Percentiles rank a stretch among this genome's conserved stretches.
These are phyloP conservation scores for Naganishia friedmannii DNA, from an alignment of 768 basidiomycete species.

Conservation along the genomic window DNA sequence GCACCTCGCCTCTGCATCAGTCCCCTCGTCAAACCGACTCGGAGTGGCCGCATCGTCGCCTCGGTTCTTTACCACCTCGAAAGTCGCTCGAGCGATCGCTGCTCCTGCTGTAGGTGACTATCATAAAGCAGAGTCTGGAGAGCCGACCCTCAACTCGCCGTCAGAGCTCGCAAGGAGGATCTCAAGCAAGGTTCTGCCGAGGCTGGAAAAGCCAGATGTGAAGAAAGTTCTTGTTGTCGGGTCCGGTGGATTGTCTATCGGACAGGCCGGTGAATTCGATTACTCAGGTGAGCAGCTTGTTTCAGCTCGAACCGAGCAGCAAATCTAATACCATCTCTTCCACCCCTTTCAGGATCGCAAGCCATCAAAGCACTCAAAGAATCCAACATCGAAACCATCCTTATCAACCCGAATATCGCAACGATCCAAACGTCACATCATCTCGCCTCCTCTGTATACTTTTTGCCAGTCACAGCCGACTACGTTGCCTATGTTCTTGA, in stretches of 20 bases:
- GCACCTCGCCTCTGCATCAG: constrained; percentile 5
- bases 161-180: constrained; percentile 90
- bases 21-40: not conserved
- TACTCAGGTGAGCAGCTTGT: constrained; percentile 66
- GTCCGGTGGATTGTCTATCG: constrained; percentile 91
- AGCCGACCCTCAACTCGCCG: constrained; percentile 70
- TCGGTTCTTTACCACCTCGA: constrained; percentile 26
- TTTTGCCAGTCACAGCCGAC: constrained; percentile 90
- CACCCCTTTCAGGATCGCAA: constrained; percentile 65
- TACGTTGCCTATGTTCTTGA: constrained; percentile 98
- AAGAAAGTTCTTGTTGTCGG: constrained; percentile 95
- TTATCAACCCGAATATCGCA: constrained; percentile 98
- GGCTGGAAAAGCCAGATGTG: constrained; percentile 83
- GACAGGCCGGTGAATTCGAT: constrained; percentile 99
- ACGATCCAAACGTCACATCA: constrained; percentile 99
- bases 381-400: constrained; percentile 86
- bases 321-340: not conserved
- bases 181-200: constrained; percentile 89
- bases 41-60: not conserved
- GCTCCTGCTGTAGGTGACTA: constrained; percentile 53
- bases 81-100: constrained; percentile 45
- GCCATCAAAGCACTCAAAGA: constrained; percentile 96
- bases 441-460: constrained; percentile 93
- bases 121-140: constrained; percentile 38
- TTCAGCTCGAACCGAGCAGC: not conserved